A percentile compares a stretch with the other conserved stretches of the same genome.
Conservation (phyloP, 345 rosid species). For the Boechera divaricarpa region DNA sequence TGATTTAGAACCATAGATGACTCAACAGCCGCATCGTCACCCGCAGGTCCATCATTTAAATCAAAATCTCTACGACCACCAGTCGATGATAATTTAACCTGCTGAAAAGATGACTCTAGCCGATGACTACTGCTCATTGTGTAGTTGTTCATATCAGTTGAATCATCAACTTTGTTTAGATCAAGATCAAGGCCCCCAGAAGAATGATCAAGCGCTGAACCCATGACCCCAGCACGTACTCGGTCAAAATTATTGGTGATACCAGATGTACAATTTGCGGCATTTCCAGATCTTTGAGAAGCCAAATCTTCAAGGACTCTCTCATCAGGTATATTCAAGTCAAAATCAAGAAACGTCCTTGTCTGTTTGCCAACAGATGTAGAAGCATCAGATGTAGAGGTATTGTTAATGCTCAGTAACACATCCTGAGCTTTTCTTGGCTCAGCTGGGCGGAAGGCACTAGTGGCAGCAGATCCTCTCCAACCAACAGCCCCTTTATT, state of each 20-base stretch:
- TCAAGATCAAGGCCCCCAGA: conserved; percentile 87
- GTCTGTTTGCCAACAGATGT: conserved; percentile 48
- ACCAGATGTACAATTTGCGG: conserved; percentile 23
- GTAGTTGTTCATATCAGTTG: conserved; percentile 51
- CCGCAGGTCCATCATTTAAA: conserved; percentile 81
- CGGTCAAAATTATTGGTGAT: conserved; percentile 1
- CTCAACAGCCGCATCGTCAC: conserved; percentile 62
- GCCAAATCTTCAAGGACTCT: conserved; percentile 75
- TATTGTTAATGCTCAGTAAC: conserved; percentile 41
- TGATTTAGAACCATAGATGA: conserved; percentile 52
- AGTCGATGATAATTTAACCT: conserved; percentile 38
- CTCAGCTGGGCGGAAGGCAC: conserved; percentile 98
- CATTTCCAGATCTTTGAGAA: conserved; percentile 50
- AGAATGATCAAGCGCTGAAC: conserved; percentile 32
- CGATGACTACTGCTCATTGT: conserved; percentile 49
- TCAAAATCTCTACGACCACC: conserved; percentile 71
- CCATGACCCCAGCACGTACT: not conserved
- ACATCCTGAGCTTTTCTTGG: conserved; percentile 68
- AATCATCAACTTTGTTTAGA: conserved; percentile 74
- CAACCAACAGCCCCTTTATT: conserved; percentile 80
- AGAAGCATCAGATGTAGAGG: conserved; percentile 50
- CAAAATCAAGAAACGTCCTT: conserved; percentile 69
- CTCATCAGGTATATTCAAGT: conserved; percentile 86
- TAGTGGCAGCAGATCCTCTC: conserved; percentile 99
- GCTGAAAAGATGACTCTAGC: conserved; percentile 49